Conservation (phyloP, 2,329 filamentous ascomycete species). For the Pseudocercospora musae region DNA sequence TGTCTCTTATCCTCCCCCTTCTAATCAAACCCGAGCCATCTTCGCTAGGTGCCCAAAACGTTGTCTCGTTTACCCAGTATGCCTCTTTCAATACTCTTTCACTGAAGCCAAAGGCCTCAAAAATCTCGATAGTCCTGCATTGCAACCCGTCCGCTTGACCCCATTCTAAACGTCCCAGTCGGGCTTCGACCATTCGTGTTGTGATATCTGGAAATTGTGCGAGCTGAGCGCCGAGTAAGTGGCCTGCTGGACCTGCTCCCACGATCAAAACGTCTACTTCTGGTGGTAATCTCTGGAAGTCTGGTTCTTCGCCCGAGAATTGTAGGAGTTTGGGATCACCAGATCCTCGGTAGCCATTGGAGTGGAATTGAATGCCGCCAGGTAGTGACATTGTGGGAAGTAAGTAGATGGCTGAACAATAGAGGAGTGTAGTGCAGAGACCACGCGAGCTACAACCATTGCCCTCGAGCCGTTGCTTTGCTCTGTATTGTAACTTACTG, state of each 20-base stretch:
- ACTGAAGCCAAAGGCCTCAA: conserved; percentile 67
- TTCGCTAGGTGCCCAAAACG: conserved; percentile 58
- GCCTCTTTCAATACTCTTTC: conserved; percentile 63
- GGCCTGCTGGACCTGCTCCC: conserved; percentile 49
- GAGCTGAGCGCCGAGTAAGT: conserved; percentile 52
- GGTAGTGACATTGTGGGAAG: background rate
- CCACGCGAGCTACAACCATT: too few relatives aligned
- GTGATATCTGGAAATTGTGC: conserved; percentile 47
- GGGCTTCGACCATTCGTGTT: conserved; percentile 45
- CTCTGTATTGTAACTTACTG: background rate
- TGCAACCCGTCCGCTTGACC: conserved; percentile 57
- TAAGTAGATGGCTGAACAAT: background rate
- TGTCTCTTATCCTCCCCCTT: conserved; percentile 61
- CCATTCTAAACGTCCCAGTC: conserved; percentile 31
- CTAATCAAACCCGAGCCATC: conserved; percentile 54
- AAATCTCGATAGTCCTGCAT: conserved; percentile 67
- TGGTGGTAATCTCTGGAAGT: conserved; percentile 32
- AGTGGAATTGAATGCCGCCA: conserved; percentile 35
- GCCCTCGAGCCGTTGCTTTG: background rate
- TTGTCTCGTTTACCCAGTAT: conserved; percentile 64
- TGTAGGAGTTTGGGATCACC: conserved; percentile 33
- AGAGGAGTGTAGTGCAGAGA: background rate
- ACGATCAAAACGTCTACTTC: conserved; percentile 50
- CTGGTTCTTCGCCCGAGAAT: conserved; percentile 27
- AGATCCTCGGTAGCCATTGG: conserved; percentile 35